Conservation (phyloP, 129 eudicot species). For the Chrysanthemum lavandulifolium region DNA sequence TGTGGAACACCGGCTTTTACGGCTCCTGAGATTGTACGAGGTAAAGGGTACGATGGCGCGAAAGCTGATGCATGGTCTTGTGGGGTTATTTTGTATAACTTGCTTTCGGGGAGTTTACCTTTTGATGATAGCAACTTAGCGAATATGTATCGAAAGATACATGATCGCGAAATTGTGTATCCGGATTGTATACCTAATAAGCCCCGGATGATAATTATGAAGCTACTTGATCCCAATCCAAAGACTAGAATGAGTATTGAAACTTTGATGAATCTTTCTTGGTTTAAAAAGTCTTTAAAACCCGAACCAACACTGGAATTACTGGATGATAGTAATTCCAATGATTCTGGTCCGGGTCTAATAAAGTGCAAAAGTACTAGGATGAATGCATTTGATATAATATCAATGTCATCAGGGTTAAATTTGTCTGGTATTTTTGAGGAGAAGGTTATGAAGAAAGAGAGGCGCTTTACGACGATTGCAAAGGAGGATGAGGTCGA, state of each 20-base stretch:
- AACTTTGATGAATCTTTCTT: constrained; percentile 39
- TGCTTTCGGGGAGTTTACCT: constrained; percentile 61
- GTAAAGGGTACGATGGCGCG: constrained; percentile 77
- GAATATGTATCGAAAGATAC: constrained; percentile 64
- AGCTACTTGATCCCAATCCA: constrained; percentile 80
- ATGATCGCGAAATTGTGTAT: constrained; percentile 42
- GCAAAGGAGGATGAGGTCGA: constrained; percentile 43
- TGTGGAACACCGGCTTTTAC: constrained; percentile 94
- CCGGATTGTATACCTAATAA: constrained; percentile 63
- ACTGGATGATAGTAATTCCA: constrained; percentile 22
- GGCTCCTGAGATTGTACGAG: constrained; percentile 75
- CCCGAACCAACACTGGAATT: constrained; percentile 9
- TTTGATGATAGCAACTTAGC: constrained; percentile 62
- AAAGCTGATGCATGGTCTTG: constrained; percentile 97
- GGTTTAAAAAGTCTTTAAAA: constrained; percentile 56
- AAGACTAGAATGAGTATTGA: constrained; percentile 51
- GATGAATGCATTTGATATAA: constrained; percentile 84
- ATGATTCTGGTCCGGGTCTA: constrained; percentile 1
- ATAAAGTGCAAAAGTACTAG: constrained; percentile 7
- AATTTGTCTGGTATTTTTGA: constrained; percentile 73
- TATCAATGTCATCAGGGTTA: constrained; percentile 77
- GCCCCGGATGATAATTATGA: constrained; percentile 45
- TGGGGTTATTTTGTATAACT: constrained; percentile 62
- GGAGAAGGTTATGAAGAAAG: constrained; percentile 31
- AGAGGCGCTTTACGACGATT: constrained; percentile 51